Conservation (phyloP, 2,329 filamentous ascomycete genomes). For the Monilinia polystroma region DNA sequence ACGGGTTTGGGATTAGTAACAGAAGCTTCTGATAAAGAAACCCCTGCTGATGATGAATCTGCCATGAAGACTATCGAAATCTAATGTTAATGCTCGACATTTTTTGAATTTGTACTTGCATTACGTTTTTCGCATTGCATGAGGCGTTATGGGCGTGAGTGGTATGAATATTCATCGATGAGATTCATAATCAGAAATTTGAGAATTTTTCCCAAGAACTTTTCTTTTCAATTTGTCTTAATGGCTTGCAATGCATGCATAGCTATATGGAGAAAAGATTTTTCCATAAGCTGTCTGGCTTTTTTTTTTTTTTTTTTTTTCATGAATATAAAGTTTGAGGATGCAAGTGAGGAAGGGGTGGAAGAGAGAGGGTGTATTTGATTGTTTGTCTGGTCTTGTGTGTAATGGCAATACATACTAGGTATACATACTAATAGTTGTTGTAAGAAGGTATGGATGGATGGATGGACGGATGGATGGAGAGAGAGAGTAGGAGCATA, state of each 20-base stretch:
- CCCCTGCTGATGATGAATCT: conserved; percentile 39
- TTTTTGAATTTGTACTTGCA: conserved; percentile 13
- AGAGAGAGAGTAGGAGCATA: not conserved
- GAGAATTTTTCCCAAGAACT: not conserved
- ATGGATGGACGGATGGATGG: not conserved
- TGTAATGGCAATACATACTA: not conserved
- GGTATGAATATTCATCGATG: conserved; percentile 14
- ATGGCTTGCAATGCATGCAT: conserved; percentile 7
- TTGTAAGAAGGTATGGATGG: not conserved
- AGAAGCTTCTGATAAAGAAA: conserved; percentile 34
- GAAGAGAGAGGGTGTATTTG: not conserved
- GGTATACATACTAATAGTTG: not conserved
- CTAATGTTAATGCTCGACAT: conserved; percentile 27
- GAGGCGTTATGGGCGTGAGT: conserved; percentile 18
- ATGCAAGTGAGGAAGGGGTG: too few relatives aligned
- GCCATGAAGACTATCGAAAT: conserved; percentile 43
- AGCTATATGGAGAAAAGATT: conserved; percentile 1
- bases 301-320: not conserved
- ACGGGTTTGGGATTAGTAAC: conserved; percentile 31
- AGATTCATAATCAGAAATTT: conserved; percentile 15
- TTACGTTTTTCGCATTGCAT: conserved; percentile 19
- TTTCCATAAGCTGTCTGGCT: not conserved
- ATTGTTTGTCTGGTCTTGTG: not conserved
- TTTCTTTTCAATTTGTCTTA: conserved; percentile 2
- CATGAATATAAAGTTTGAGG: conserved; percentile 13